Conservation (phyloP, 345 rosid species). For the Barbarea vulgaris region DNA sequence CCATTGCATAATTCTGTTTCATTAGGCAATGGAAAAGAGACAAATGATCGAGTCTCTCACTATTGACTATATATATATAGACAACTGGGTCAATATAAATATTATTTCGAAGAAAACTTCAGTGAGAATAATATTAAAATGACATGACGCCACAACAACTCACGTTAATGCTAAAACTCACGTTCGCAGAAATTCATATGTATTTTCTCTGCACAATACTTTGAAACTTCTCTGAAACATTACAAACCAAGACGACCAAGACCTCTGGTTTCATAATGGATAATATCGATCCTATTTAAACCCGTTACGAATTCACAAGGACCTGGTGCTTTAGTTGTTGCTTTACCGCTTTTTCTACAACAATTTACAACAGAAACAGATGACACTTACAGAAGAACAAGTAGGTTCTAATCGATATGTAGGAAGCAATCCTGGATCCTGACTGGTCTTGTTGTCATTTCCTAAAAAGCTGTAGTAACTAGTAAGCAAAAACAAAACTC, state of each 20-base stretch:
- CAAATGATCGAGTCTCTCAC: slow-evolving; percentile 21
- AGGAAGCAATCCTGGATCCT: slow-evolving; percentile 17
- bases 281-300: not conserved
- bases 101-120: not conserved
- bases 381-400: slow-evolving; percentile 21
- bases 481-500: slow-evolving; percentile 24
- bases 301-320: not conserved
- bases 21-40: slow-evolving; percentile 12
- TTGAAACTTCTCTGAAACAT: slow-evolving; percentile 12
- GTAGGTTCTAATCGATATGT: slow-evolving; percentile 9
- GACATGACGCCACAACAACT: not conserved
- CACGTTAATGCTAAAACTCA: not conserved
- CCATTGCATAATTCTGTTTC: slow-evolving; percentile 24
- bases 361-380: slow-evolving; percentile 17
- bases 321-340: not conserved
- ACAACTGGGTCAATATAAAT: slow-evolving; percentile 25
- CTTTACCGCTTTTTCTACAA: not conserved
- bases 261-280: slow-evolving; percentile 6
- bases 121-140: not conserved
- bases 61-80: slow-evolving; percentile 15
- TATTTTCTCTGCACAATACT: not conserved
- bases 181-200: slow-evolving; percentile 13
- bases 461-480: slow-evolving; percentile 18
- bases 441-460: slow-evolving; percentile 8
- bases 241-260: slow-evolving; percentile 25